Conservation (phyloP, 305 asterid species). For the Plantago lanceolata region DNA sequence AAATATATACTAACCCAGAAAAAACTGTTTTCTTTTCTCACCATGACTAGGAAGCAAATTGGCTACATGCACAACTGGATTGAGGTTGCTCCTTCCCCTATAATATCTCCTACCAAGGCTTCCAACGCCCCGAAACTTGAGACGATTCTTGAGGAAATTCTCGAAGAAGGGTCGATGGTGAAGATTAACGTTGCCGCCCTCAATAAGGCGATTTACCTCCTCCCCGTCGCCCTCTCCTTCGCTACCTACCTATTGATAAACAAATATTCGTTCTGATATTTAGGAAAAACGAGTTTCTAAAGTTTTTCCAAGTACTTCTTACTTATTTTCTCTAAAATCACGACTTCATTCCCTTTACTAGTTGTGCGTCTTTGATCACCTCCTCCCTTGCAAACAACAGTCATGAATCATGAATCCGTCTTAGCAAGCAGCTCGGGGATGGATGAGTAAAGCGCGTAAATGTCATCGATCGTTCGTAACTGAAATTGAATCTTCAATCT, state of each 20-base stretch:
- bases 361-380: too few relatives aligned
- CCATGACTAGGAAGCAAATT: conserved; percentile 31
- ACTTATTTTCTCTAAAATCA: too few relatives aligned
- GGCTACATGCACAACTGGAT: conserved; percentile 34
- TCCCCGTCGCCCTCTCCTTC: conserved; percentile 43
- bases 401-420: too few relatives aligned
- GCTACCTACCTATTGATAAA: conserved; percentile 42
- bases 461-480: too few relatives aligned
- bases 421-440: too few relatives aligned
- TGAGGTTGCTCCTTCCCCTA: conserved; percentile 59
- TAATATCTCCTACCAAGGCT: conserved; percentile 42
- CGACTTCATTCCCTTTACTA: too few relatives aligned
- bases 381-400: too few relatives aligned
- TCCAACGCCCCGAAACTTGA: conserved; percentile 61
- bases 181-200: conserved; percentile 20
- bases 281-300: conserved; percentile 2
- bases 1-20: background rate
- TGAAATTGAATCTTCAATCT: too few relatives aligned
- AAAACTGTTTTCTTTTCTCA: background rate
- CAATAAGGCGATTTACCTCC: conserved; percentile 33
- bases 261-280: conserved; percentile 26
- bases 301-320: too few relatives aligned
- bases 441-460: too few relatives aligned
- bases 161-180: conserved; percentile 43
- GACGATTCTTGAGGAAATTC: conserved; percentile 61